These are phyloP conservation scores for Russula compacta DNA, from an alignment of 768 basidiomycete genomes.

Conservation along the genomic window DNA sequence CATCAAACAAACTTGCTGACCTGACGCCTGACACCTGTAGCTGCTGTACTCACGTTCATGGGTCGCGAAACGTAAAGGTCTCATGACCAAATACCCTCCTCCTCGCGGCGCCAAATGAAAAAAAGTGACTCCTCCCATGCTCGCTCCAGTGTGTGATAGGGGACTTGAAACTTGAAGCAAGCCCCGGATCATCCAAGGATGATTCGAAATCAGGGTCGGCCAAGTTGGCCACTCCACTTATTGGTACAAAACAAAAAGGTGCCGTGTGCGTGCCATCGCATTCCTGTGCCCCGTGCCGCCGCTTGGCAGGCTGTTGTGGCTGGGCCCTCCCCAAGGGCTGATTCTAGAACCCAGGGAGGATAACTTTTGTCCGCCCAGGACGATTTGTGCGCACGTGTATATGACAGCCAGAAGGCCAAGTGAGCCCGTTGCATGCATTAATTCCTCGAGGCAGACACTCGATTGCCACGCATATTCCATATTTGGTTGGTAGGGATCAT, in stretches of 20 bases:
- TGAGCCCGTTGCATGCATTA: neutral
- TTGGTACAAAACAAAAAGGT: too few relatives aligned
- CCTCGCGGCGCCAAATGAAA: constrained; percentile 12
- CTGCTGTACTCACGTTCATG: neutral
- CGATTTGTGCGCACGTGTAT: neutral
- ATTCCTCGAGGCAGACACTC: constrained; percentile 9
- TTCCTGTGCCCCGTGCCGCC: too few relatives aligned
- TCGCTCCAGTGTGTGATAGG: neutral
- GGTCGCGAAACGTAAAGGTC: neutral
- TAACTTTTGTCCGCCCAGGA: too few relatives aligned
- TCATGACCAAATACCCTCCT: constrained; percentile 4
- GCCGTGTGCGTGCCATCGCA: too few relatives aligned
- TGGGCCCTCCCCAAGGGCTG: too few relatives aligned
- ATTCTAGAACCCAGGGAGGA: too few relatives aligned
- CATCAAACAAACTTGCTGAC: neutral
- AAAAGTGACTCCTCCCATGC: neutral
- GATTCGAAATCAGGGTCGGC: too few relatives aligned
- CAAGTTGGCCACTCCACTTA: too few relatives aligned
- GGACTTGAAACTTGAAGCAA: neutral
- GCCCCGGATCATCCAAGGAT: too few relatives aligned
- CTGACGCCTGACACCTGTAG: neutral
- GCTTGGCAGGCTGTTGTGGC: too few relatives aligned
- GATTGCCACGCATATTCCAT: neutral
- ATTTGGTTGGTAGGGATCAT: neutral
- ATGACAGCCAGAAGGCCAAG: neutral